Percentiles rank a stretch among this genome's conserved stretches.
Conservation (phyloP, 1,284 basidiomycete species). For the Lentinula novae-zelandiae region DNA sequence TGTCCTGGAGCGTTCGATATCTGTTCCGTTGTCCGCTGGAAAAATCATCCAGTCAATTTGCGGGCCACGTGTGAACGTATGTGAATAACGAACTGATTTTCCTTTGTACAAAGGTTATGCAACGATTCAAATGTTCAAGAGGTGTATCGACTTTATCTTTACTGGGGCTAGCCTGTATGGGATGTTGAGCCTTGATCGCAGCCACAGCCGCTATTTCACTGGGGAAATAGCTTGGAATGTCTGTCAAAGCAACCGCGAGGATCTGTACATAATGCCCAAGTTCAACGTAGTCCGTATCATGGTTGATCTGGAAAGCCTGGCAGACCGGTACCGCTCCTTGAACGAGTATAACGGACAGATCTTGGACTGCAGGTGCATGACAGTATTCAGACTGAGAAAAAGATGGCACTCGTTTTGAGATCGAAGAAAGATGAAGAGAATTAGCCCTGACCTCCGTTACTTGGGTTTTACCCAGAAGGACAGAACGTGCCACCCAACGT, state of each 20-base stretch:
- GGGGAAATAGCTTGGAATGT: constrained; percentile 52
- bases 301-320: constrained; percentile 42
- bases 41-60: not conserved
- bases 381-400: constrained; percentile 29
- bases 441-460: constrained; percentile 22
- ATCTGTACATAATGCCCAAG: constrained; percentile 51
- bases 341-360: constrained; percentile 41
- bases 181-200: not conserved
- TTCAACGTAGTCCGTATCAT: constrained; percentile 53
- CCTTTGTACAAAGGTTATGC: constrained; percentile 7
- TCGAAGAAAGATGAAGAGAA: not conserved
- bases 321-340: constrained; percentile 22
- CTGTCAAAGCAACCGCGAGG: constrained; percentile 51
- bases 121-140: not conserved
- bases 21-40: constrained; percentile 8
- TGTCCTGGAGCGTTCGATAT: constrained; percentile 11
- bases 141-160: constrained; percentile 9
- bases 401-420: constrained; percentile 2
- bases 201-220: constrained; percentile 33
- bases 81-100: constrained; percentile 10
- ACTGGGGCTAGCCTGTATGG: constrained; percentile 2
- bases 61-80: not conserved
- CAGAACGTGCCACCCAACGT: constrained; percentile 47
- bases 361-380: constrained; percentile 40
- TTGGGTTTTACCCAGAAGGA: constrained; percentile 29